Conservation (phyloP, 805 yeast species). For the Jamesozyma lodderae region DNA sequence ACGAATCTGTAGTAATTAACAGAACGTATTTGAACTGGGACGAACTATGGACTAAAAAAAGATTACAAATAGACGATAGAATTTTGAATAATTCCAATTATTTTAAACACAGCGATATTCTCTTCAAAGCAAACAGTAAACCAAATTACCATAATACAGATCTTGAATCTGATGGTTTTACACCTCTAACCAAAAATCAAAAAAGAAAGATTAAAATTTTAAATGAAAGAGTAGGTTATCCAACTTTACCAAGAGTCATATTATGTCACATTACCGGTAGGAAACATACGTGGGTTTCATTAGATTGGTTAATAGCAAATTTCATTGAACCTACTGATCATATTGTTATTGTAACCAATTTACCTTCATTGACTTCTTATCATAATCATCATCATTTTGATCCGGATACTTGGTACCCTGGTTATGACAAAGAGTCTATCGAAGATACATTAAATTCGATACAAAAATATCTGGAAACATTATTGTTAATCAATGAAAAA, state of each 20-base stretch:
- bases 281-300: conserved; percentile 72
- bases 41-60: conserved; percentile 16
- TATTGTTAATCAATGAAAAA: conserved; percentile 11
- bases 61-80: conserved; percentile 13
- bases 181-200: conserved; percentile 20
- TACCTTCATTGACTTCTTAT: conserved; percentile 15
- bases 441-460: conserved; percentile 16
- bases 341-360: conserved; percentile 46
- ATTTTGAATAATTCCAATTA: conserved; percentile 10
- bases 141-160: conserved; percentile 1
- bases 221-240: conserved; percentile 17
- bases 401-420: conserved; percentile 24
- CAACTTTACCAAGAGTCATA: conserved; percentile 37
- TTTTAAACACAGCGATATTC: conserved; percentile 18
- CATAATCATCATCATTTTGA: conserved; percentile 1
- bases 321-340: conserved; percentile 59
- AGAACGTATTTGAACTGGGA: conserved; percentile 19
- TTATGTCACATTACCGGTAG: conserved; percentile 63
- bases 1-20: conserved; percentile 26
- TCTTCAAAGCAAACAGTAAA: too few species aligned
- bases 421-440: conserved; percentile 22
- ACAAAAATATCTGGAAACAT: conserved; percentile 14
- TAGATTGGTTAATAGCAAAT: conserved; percentile 56
- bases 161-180: conserved; percentile 14
- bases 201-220: conserved; percentile 17